phyloP scores from a whole-genome alignment of 2,329 filamentous ascomycete genomes.

The Phialemonium atrogriseum region DNA sequence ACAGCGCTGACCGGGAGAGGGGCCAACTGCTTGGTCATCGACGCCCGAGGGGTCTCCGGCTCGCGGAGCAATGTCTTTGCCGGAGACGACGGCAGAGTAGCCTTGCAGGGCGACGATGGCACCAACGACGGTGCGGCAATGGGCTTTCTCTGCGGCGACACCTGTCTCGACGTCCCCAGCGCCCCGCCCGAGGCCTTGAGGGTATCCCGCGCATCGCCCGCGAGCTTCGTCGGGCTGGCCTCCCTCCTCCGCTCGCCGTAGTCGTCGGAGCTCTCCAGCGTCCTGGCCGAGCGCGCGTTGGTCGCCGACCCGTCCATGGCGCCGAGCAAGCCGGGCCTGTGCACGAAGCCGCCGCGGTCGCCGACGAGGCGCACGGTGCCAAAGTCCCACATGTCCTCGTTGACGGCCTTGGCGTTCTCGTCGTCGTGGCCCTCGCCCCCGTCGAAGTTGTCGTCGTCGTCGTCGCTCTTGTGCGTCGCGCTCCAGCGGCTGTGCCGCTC shows the following conservation, averaged over 20 bases:
- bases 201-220: conserved; percentile 40
- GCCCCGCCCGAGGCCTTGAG: conserved; percentile 38
- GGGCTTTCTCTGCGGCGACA: conserved; percentile 52
- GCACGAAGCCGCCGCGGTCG: conserved; percentile 49
- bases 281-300: conserved; percentile 59
- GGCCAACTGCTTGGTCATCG: conserved; percentile 37
- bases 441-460: conserved; percentile 57
- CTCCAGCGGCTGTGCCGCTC: conserved; percentile 85
- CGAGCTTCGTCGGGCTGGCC: conserved; percentile 42
- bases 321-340: conserved; percentile 53
- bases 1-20: conserved; percentile 27
- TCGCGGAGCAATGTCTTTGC: conserved; percentile 30
- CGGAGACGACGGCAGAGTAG: conserved; percentile 53
- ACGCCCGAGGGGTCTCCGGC: conserved; percentile 37
- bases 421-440: conserved; percentile 32
- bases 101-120: conserved; percentile 46
- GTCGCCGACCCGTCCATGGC: conserved; percentile 74
- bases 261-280: conserved; percentile 38
- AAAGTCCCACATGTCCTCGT: conserved; percentile 97
- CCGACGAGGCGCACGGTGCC: conserved; percentile 83
- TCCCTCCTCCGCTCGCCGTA: conserved; percentile 45
- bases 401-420: conserved; percentile 33
- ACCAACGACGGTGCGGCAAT: conserved; percentile 24
- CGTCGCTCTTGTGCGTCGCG: conserved; percentile 65
- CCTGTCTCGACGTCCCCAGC: conserved; percentile 43